Percentiles rank a stretch among this genome's conserved stretches.
Evolutionary conservation across 2,329 filamentous ascomycete genomes (phyloP).

Genomic region (Nigrospora sphaerica): DNA sequence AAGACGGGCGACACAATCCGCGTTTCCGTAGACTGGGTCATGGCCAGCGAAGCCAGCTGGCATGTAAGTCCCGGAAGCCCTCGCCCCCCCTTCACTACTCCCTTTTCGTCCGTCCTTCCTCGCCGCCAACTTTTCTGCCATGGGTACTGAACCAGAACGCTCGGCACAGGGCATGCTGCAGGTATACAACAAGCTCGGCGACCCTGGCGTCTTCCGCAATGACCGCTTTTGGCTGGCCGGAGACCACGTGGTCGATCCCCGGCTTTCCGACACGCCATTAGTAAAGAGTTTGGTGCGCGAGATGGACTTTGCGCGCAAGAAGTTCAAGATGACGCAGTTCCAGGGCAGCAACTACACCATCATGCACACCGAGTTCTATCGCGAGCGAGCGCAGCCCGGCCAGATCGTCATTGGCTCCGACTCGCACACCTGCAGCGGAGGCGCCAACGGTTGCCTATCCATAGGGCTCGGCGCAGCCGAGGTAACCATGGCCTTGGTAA

Average conservation of each 20-base stretch:
- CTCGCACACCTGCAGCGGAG: conserved; percentile 37
- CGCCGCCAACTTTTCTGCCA: background rate
- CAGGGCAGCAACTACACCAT: conserved; percentile 25
- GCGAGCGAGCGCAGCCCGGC: conserved; percentile 35
- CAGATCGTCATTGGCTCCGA: conserved; percentile 34
- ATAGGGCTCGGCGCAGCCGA: conserved; percentile 38
- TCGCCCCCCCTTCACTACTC: too few relatives aligned
- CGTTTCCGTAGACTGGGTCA: background rate
- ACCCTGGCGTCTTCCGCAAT: conserved; percentile 36
- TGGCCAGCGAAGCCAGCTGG: background rate
- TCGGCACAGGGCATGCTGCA: background rate
- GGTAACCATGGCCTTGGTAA: conserved; percentile 33
- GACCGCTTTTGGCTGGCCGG: conserved; percentile 42
- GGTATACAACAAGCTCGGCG: conserved; percentile 26
- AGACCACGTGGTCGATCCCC: conserved; percentile 40
- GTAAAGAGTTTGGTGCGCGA: conserved; percentile 27
- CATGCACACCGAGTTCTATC: conserved; percentile 37
- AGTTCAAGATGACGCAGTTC: conserved; percentile 34
- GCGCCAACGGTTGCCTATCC: conserved; percentile 29
- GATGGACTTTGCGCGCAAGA: conserved; percentile 25
- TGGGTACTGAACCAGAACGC: background rate
- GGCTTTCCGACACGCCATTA: conserved; percentile 24
- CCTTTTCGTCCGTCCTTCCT: too few relatives aligned
- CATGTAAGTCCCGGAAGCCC: background rate
- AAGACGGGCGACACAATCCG: background rate